Evolutionary conservation across 208 protist species (phyloP).

Genomic region (Acanthamoeba healyi): DNA sequence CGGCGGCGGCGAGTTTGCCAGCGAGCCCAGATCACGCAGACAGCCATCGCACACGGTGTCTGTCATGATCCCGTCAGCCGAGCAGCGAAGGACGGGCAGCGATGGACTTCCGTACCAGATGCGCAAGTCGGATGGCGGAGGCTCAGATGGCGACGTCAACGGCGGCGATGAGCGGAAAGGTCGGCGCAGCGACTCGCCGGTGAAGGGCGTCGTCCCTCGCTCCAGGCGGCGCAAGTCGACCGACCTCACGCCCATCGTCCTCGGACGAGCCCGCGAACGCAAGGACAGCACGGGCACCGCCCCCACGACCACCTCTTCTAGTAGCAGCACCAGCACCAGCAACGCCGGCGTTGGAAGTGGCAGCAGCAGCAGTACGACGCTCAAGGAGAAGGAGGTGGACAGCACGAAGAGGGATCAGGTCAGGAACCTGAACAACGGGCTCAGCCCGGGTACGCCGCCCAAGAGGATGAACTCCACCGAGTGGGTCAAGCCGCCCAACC

Average conservation of each 20-base stretch:
- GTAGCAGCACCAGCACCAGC: not conserved
- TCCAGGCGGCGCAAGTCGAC: slow-evolving; percentile 24
- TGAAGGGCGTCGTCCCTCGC: not conserved
- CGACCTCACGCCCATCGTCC: slow-evolving; percentile 23
- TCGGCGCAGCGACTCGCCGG: not conserved
- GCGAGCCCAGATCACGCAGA: too few relatives aligned
- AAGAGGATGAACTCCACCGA: not conserved
- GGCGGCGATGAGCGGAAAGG: not conserved
- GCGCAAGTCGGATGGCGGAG: not conserved
- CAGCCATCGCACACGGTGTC: too few relatives aligned
- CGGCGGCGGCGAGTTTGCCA: not conserved
- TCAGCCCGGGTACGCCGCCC: not conserved
- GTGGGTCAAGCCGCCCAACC: not conserved
- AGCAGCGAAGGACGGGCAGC: not conserved
- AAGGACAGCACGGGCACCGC: not conserved
- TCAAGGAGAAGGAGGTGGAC: not conserved
- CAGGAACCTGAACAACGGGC: too few relatives aligned
- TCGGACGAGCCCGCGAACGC: slow-evolving; percentile 12
- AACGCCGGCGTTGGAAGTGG: not conserved
- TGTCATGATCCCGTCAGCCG: not conserved
- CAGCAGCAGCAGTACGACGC: not conserved
- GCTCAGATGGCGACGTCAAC: not conserved
- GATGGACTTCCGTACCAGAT: not conserved
- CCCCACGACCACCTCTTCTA: not conserved
- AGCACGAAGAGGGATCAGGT: not conserved